Percentiles rank a stretch among this genome's conserved stretches.
Conservation (phyloP, 345 rosid genomes). For the Physaria fendleri region DNA sequence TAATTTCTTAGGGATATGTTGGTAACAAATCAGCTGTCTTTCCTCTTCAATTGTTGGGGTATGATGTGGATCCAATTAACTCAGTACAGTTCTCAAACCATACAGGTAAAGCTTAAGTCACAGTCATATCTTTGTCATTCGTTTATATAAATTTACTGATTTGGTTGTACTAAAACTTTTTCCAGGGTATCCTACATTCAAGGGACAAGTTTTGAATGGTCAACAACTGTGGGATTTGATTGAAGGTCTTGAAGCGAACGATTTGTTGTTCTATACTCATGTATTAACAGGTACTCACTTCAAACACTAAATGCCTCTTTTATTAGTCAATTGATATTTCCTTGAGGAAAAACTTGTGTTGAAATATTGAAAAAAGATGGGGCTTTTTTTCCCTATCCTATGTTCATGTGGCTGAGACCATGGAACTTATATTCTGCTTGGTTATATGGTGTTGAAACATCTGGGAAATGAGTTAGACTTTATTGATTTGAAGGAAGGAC, state of each 20-base stretch:
- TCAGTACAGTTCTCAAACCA: constrained; percentile 98
- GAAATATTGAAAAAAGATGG: background rate
- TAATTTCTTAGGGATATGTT: constrained; percentile 69
- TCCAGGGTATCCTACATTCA: constrained; percentile 88
- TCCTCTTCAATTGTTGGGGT: constrained; percentile 91
- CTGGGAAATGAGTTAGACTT: background rate
- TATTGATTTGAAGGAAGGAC: background rate
- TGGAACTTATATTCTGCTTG: background rate
- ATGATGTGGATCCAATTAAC: constrained; percentile 93
- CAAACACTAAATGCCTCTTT: background rate
- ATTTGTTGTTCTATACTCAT: constrained; percentile 82
- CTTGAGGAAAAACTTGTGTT: background rate
- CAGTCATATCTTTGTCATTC: constrained; percentile 8
- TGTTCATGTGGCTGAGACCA: background rate
- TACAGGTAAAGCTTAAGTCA: constrained; percentile 66
- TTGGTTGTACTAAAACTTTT: constrained; percentile 10
- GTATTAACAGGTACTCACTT: constrained; percentile 62
- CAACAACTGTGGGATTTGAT: constrained; percentile 74
- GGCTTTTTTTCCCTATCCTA: background rate
- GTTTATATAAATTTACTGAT: background rate
- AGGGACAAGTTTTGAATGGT: constrained; percentile 94
- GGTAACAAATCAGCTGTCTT: constrained; percentile 97
- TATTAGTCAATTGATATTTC: background rate
- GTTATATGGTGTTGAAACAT: background rate
- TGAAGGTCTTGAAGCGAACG: constrained; percentile 87